Evolutionary conservation across 2,329 filamentous ascomycete species (phyloP).

Genomic region (Calonectria fujianensis): DNA sequence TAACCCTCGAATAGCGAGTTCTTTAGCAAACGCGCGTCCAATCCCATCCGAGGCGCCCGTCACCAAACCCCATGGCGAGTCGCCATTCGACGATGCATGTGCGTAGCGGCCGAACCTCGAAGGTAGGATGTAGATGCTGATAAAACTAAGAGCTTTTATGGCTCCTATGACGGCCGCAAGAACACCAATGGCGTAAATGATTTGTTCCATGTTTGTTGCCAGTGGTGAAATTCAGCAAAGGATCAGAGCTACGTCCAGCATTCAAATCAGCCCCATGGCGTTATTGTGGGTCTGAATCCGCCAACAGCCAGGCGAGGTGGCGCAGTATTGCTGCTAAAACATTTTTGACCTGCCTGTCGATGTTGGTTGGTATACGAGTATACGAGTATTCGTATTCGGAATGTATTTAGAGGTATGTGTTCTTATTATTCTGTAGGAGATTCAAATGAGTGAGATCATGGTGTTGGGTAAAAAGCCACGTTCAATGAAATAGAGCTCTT

Average conservation of each 20-base stretch:
- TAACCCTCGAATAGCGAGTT: not conserved
- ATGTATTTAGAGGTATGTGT: not conserved
- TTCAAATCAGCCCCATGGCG: not conserved
- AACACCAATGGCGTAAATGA: not conserved
- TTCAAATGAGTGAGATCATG: not conserved
- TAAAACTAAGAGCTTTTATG: not conserved
- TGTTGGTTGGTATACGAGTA: not conserved
- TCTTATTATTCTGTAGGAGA: not conserved
- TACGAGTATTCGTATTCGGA: not conserved
- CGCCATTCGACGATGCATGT: not conserved
- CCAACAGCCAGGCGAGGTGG: not conserved
- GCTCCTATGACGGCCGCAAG: too few relatives aligned
- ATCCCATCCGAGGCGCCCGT: constrained; percentile 10
- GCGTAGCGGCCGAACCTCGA: not conserved
- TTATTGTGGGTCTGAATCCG: not conserved
- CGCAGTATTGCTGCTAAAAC: not conserved
- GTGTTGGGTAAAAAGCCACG: not conserved
- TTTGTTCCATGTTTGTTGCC: not conserved
- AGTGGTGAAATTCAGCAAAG: not conserved
- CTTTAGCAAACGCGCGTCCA: not conserved
- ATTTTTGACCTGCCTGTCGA: not conserved
- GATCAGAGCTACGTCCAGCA: not conserved
- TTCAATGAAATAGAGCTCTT: not conserved
- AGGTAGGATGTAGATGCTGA: constrained; percentile 14
- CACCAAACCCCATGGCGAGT: not conserved